phyloP scores from a whole-genome alignment of 2,329 filamentous ascomycete species.

The Alternaria rosae region DNA sequence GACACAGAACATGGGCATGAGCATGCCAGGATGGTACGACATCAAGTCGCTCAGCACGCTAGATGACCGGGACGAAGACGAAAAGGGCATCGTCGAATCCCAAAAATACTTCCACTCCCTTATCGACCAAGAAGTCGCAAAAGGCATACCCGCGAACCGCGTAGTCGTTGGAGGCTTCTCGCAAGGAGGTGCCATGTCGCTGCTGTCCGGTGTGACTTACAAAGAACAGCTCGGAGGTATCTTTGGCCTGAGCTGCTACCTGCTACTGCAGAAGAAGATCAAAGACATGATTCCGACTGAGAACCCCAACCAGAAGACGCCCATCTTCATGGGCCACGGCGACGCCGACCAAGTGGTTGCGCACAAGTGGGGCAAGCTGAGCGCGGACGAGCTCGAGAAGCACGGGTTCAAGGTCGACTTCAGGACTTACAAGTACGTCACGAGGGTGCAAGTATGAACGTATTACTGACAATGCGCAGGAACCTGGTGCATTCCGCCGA shows the following conservation, averaged over 20 bases:
- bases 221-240: constrained; percentile 83
- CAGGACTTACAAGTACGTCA: constrained; percentile 73
- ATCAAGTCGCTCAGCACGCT: constrained; percentile 63
- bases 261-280: constrained; percentile 73
- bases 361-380: constrained; percentile 71
- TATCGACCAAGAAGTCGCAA: constrained; percentile 79
- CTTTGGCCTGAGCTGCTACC: constrained; percentile 82
- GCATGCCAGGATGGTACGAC: constrained; percentile 90
- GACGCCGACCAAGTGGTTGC: constrained; percentile 76
- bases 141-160: constrained; percentile 80
- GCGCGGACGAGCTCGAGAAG: constrained; percentile 70
- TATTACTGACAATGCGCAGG: constrained; percentile 51
- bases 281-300: constrained; percentile 54
- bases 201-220: constrained; percentile 80
- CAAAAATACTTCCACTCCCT: constrained; percentile 79
- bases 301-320: constrained; percentile 74
- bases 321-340: constrained; percentile 92
- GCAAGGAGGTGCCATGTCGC: constrained; percentile 85
- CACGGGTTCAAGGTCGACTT: constrained; percentile 78
- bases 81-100: constrained; percentile 75
- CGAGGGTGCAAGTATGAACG: too few relatives aligned
- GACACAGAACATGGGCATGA: constrained; percentile 73
- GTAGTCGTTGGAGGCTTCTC: constrained; percentile 88
- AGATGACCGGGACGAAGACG: constrained; percentile 64
- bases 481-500: constrained; percentile 79